Base-by-base conservation (phyloP, 352 stramenopile genomes). In the Phytophthora sansomeana region DNA sequence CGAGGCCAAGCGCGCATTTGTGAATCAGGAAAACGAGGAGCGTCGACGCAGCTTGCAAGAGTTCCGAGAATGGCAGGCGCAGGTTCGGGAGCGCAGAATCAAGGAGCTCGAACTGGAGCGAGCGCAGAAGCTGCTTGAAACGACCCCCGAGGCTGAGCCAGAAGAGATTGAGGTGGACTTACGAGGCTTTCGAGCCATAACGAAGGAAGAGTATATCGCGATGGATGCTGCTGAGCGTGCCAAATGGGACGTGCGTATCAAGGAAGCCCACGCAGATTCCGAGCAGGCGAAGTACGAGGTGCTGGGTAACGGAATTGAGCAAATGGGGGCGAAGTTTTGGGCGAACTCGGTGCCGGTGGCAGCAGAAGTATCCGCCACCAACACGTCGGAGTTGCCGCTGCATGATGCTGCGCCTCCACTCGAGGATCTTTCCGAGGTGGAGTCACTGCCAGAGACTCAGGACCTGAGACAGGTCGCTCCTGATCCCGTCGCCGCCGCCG, bases 41-140 rank as follows among this genome's bases (percentile, higher is more conserved):
- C 83, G 84, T 32, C 73, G 68, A 13, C 75, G 81, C 16, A 80
- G 72, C 28, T 65, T 94, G 14, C 80, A 95, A 55, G 82, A 91
- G 52, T 95, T 96, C 67, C 80, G 88, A 19, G 78, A 91, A 44
- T 93, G 86, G 88, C 88, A 95, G 56, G 70, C 75, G 6, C 74
- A 91, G 30, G 69, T 95, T 33, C 78, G 86, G 10, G 78, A 86
- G 56, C 83, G 85, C 41, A 80, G 80, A 13, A 64, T 92, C 16
- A 63, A 72, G 9, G 81, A 95, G 56, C 74, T 93, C 28, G 74
- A 80, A 13, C 55, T 73, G 13, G 78, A 89, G 44, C 72, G 82
- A 11, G 53, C 71, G 17, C 46, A 74, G 47, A 80, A 88, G 57
- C 49, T 67, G 32, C 52, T 71, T 4, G 77, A 80, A 49, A 24